Percentiles rank a stretch among this genome's conserved stretches.
Conservation (phyloP, 441 rosid species). For the Iberis amara region DNA sequence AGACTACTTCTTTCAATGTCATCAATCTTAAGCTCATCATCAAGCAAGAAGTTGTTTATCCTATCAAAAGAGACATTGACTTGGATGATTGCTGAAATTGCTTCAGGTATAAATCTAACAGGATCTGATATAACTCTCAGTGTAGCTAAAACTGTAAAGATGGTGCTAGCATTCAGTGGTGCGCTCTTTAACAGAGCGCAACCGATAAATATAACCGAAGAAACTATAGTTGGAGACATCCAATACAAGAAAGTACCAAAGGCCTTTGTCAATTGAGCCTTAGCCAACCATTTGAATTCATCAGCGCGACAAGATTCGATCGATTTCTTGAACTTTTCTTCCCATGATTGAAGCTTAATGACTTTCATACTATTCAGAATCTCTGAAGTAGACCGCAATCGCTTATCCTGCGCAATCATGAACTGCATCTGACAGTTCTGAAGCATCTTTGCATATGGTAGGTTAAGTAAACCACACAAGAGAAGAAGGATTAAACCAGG, state of each 20-base stretch:
- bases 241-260: conserved; percentile 56
- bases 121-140: conserved; percentile 71
- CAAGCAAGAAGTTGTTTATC: conserved; percentile 57
- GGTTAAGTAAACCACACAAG: conserved; percentile 54
- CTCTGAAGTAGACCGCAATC: conserved; percentile 73
- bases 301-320: conserved; percentile 51
- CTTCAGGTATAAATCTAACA: conserved; percentile 74
- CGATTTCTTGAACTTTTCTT: conserved; percentile 62
- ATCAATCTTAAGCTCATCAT: conserved; percentile 54
- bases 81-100: conserved; percentile 69
- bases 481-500: conserved; percentile 66
- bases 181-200: conserved; percentile 57
- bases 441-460: conserved; percentile 69
- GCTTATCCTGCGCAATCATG: conserved; percentile 74
- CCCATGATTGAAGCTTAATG: conserved; percentile 92
- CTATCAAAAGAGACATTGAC: conserved; percentile 72
- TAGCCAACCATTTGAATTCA: conserved; percentile 75
- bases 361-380: conserved; percentile 79
- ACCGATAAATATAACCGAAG: conserved; percentile 66
- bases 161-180: conserved; percentile 72
- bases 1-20: conserved; percentile 26
- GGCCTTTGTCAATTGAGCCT: conserved; percentile 48
- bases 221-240: conserved; percentile 72
- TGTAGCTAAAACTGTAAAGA: conserved; percentile 79
- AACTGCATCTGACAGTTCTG: conserved; percentile 66